Evolutionary conservation across 768 basidiomycete species (phyloP), one percentile per base, ranked within the genome.

Genomic region (Cantharellus anzutake): DNA sequence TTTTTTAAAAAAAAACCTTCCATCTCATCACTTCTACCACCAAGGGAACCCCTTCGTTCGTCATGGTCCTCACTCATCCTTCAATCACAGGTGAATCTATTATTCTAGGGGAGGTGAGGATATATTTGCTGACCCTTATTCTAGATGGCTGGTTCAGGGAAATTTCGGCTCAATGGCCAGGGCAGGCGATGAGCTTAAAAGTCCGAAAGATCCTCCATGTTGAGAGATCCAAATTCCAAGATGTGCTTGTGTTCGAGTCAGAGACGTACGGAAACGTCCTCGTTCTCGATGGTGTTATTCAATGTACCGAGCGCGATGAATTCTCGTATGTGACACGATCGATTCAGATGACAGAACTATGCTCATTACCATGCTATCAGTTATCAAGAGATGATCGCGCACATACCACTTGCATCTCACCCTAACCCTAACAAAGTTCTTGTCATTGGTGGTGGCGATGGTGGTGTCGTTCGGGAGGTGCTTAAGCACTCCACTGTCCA

Each of bases 311-410:
- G 73, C 82, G 93, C 53, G 96, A 99, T 68, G 96, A 99, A 72
- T 99, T 99, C 72, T 92, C 93, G 91, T 91, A 67, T 65, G 86
- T 78, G 20, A 11, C n/a, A 48, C 29, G 11, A 29, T 48, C 20
- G 44, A 48, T 7, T 7, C 44, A 48, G 7, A 48, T 48, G 44
- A 48, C 29, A 48, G 11, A 11, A 48, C 44, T 11, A 48, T 48
- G 44, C 44, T 48, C 44, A 48, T 11, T 11, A 11, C 11, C 44
- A 48, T 48, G 29, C 11, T 11, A 48, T 48, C 66, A 96, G 91
- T 5, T 97, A 98, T 72, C 92, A 97, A 68, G 94, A 99, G 74
- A 96, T 98, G 94, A 98, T 99, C 67, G 79, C 94, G 3, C 94
- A 98, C 73, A 73, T 99, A 58, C 96, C 96, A n/a, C 77, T 98